These are phyloP conservation scores for Daedaleopsis sinensis DNA, from an alignment of 768 basidiomycete genomes.

Conservation along the genomic window DNA sequence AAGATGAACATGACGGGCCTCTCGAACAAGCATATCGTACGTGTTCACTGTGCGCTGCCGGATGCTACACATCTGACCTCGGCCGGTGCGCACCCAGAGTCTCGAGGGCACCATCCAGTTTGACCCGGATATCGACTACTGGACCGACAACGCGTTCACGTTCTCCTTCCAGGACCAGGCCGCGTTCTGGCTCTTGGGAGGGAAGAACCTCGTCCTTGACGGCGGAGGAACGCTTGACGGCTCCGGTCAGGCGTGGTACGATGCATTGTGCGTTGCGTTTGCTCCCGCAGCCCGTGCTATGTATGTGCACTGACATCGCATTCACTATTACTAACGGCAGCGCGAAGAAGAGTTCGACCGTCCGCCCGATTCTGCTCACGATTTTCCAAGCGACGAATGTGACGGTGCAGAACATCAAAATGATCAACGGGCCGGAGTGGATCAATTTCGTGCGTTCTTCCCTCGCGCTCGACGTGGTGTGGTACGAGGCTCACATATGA, in stretches of 20 bases:
- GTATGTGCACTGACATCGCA: not conserved
- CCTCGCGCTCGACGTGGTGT: not conserved
- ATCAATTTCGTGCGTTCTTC: conserved; percentile 43
- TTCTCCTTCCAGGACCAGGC: conserved; percentile 57
- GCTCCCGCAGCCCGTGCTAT: not conserved
- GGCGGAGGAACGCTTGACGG: conserved; percentile 71
- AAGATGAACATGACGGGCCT: conserved; percentile 58
- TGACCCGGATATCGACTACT: conserved; percentile 52
- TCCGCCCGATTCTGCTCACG: conserved; percentile 59
- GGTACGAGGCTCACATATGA: not conserved
- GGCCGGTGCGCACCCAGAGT: conserved; percentile 33
- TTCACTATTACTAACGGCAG: conserved; percentile 30
- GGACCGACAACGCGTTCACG: conserved; percentile 57
- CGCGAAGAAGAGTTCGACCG: conserved; percentile 46
- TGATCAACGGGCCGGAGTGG: conserved; percentile 57
- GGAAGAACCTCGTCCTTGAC: conserved; percentile 48
- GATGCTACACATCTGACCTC: not conserved
- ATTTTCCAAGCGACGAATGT: conserved; percentile 54
- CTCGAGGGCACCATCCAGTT: conserved; percentile 56
- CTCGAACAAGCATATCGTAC: conserved; percentile 50
- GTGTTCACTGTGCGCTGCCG: conserved; percentile 7
- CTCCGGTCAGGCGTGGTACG: conserved; percentile 64
- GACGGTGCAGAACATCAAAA: conserved; percentile 47
- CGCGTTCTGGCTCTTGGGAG: conserved; percentile 59
- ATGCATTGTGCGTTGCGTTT: conserved; percentile 42